These are phyloP conservation scores for Rhynchosporium agropyri DNA, from an alignment of 2,329 filamentous ascomycete species.

Conservation along the genomic window DNA sequence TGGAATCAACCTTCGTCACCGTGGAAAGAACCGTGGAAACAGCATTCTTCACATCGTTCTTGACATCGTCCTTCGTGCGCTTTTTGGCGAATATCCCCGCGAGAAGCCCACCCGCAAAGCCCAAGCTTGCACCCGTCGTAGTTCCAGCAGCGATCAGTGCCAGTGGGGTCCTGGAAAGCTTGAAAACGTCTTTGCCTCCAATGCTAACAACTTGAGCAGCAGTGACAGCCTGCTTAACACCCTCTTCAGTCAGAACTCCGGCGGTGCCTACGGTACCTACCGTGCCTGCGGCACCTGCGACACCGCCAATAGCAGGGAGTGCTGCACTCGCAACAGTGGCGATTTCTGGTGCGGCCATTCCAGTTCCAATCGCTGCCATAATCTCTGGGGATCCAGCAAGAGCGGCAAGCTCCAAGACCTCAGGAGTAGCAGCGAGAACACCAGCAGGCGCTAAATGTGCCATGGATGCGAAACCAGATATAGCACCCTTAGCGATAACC, in stretches of 20 bases:
- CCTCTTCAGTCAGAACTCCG: background rate
- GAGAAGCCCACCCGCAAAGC: background rate
- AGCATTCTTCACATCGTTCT: background rate
- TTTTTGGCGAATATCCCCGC: constrained; percentile 5
- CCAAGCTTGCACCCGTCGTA: background rate
- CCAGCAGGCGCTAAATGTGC: constrained; percentile 2
- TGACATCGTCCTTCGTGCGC: background rate
- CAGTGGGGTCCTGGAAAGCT: background rate
- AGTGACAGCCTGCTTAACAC: constrained; percentile 1
- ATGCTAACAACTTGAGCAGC: constrained; percentile 3
- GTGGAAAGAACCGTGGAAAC: background rate
- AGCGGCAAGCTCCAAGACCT: constrained; percentile 5
- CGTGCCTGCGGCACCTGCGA: background rate
- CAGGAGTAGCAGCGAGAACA: background rate
- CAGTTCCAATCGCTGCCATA: background rate
- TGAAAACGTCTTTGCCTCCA: background rate
- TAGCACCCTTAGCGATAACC: background rate
- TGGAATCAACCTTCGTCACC: background rate
- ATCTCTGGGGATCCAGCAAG: constrained; percentile 5
- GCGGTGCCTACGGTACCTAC: background rate
- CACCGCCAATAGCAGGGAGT: background rate
- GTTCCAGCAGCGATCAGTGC: constrained; percentile 3
- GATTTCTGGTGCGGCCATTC: constrained; percentile 5
- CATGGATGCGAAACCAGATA: constrained; percentile 1
- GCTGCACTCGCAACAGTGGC: background rate